These are phyloP conservation scores for Beauveria pseudobassiana DNA, from an alignment of 2,329 filamentous ascomycete genomes.

Conservation along the genomic window DNA sequence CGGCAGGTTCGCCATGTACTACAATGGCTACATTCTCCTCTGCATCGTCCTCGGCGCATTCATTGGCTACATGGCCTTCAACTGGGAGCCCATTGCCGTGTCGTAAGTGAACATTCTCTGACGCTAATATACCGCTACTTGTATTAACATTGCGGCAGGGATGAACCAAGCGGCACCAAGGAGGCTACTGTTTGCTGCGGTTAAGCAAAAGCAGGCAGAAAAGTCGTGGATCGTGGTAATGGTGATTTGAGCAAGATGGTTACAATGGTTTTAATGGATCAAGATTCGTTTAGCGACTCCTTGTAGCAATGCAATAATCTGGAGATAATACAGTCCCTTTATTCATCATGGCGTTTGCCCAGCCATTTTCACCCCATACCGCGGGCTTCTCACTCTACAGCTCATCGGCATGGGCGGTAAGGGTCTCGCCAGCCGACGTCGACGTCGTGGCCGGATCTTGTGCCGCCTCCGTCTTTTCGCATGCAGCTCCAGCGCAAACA, in stretches of 20 bases:
- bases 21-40: conserved; percentile 69
- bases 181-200: conserved; percentile 36
- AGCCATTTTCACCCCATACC: background rate
- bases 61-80: conserved; percentile 64
- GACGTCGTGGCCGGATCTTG: background rate
- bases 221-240: background rate
- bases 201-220: conserved; percentile 15
- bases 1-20: conserved; percentile 46
- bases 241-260: too few relatives aligned
- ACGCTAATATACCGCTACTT: background rate
- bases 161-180: conserved; percentile 27
- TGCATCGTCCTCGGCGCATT: conserved; percentile 73
- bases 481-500: conserved; percentile 38
- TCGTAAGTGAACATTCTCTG: conserved; percentile 17
- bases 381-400: background rate
- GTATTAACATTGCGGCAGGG: conserved; percentile 10
- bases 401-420: background rate
- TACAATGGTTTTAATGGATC: background rate
- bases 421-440: background rate
- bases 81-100: conserved; percentile 51
- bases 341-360: background rate
- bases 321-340: background rate
- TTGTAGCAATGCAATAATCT: background rate
- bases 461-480: background rate
- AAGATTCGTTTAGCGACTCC: background rate